Percentiles rank a stretch among this genome's conserved stretches.
Evolutionary conservation across 106 monocot genomes (phyloP).

Genomic region (Cymbidium sinense): DNA sequence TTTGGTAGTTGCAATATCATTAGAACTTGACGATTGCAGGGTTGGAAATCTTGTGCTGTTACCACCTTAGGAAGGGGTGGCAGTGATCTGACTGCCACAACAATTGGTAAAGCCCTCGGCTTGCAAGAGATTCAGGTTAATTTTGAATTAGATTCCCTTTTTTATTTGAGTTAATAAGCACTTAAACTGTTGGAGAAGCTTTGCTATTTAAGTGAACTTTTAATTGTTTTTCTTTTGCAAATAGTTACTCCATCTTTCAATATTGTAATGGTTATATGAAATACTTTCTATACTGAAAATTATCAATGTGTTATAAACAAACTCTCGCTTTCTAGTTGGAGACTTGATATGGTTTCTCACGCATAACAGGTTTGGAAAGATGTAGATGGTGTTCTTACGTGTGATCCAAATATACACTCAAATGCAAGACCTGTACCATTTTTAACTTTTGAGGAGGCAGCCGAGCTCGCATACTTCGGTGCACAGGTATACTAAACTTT

Average conservation of each 20-base stretch:
- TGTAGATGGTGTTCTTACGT: conserved; percentile 96
- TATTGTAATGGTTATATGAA: not conserved
- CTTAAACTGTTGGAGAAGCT: not conserved
- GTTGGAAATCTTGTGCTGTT: conserved; percentile 87
- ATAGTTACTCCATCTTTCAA: not conserved
- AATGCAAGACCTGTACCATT: conserved; percentile 71
- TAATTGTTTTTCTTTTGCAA: not conserved
- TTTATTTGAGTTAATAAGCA: not conserved
- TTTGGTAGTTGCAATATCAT: not conserved
- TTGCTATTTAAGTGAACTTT: not conserved
- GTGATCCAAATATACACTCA: conserved; percentile 85
- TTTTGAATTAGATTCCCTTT: not conserved
- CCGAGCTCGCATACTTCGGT: conserved; percentile 97
- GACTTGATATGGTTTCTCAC: not conserved
- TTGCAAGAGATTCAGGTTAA: conserved; percentile 84
- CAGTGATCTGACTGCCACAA: conserved; percentile 93
- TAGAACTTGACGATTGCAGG: conserved; percentile 30
- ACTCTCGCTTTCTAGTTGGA: not conserved
- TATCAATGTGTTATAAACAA: not conserved
- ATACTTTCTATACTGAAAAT: not conserved
- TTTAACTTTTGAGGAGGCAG: conserved; percentile 93
- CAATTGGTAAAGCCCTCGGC: conserved; percentile 91
- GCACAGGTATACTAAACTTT: conserved; percentile 50
- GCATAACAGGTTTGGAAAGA: conserved; percentile 84
- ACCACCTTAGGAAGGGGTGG: conserved; percentile 95